Base-by-base conservation (phyloP, 495 filamentous ascomycete species). In the Penicillium canariense region DNA sequence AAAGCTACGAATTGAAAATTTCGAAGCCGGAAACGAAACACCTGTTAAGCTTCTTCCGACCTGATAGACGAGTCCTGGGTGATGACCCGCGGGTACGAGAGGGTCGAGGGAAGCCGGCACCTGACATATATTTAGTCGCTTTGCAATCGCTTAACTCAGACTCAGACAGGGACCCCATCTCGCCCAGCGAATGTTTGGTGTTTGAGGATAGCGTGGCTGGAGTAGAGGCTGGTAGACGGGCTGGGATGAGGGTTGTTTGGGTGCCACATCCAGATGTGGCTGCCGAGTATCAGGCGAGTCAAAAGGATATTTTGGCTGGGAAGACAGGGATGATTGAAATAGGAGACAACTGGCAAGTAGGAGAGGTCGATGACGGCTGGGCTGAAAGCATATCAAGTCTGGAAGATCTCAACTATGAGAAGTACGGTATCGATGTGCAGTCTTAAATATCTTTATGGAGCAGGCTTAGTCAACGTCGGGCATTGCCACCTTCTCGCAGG, bases 211-310 rank as follows among this genome's bases (percentile, higher is more conserved):
- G 65, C 27, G 55, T 76, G 12, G 62, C 62, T 42, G 74, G 74
- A 12, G 72, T 76, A 4, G 70, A 74, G 55, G 74, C 74, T 51
- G 74, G 65, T 34, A 70, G 70, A 62, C 34, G 68, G 43, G 73
- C 74, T 18, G 73, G 74, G 2, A 77, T 77, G 74, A 66, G 74
- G 55, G 72, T 77, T 26, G 44, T 68, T 47, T 76, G 74, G 71
- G 68, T 74, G 17, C 74, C 74, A 38, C 68, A 74, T 67, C 28
- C 50, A 17, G 69, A 65, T 18, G 42, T 75, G 49, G 44, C 51
- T 25, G 48, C 52, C 11, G 54, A 69, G 26, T 73, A 64, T 60
- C 34, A 42, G 25, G 64, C 44, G 22, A 62, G 54, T 48, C 55
- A 72, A 49, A 55, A 61, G 53, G 56, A 39, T 38, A 68, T 76